Percentiles rank a stretch among this genome's conserved stretches.
Evolutionary conservation across 768 basidiomycete genomes (phyloP).

Genomic region (Calocybe indica): DNA sequence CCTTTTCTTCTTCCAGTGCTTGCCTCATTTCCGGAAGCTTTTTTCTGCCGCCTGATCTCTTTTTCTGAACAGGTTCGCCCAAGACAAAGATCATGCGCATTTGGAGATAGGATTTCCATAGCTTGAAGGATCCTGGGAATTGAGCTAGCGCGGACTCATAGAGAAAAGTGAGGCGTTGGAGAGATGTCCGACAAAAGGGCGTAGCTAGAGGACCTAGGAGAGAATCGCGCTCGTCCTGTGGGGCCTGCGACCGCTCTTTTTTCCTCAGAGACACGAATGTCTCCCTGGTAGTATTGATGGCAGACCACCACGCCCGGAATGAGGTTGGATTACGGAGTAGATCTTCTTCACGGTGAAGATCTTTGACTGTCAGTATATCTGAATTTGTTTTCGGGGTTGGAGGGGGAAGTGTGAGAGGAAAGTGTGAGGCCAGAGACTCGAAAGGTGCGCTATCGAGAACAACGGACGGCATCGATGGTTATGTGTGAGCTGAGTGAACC

Average conservation of each 20-base stretch:
- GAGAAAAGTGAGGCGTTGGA: conserved; percentile 86
- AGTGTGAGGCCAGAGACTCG: conserved; percentile 46
- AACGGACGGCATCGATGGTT: conserved; percentile 45
- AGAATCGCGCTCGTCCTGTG: conserved; percentile 42
- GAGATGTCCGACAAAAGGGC: conserved; percentile 60
- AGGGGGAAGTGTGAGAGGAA: conserved; percentile 82
- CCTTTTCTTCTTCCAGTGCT: conserved; percentile 78
- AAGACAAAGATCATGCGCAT: conserved; percentile 83
- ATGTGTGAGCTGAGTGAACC: conserved; percentile 1
- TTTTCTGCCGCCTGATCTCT: conserved; percentile 82
- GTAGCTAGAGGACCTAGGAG: conserved; percentile 80
- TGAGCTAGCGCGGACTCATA: conserved; percentile 88
- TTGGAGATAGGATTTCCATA: conserved; percentile 91
- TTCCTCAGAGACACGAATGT: conserved; percentile 51
- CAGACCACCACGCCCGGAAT: conserved; percentile 90
- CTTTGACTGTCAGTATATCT: conserved; percentile 64
- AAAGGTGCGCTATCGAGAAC: conserved; percentile 41
- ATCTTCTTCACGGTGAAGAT: conserved; percentile 90
- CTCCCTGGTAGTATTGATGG: conserved; percentile 73
- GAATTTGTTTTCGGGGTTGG: conserved; percentile 79
- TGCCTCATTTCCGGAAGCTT: conserved; percentile 91
- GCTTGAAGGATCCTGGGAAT: conserved; percentile 87
- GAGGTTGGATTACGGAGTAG: conserved; percentile 86
- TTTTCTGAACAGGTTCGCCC: conserved; percentile 65
- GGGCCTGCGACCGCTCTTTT: conserved; percentile 41